Conservation (phyloP, 176 grass and related monocot species). For the Phyllostachys edulis region DNA sequence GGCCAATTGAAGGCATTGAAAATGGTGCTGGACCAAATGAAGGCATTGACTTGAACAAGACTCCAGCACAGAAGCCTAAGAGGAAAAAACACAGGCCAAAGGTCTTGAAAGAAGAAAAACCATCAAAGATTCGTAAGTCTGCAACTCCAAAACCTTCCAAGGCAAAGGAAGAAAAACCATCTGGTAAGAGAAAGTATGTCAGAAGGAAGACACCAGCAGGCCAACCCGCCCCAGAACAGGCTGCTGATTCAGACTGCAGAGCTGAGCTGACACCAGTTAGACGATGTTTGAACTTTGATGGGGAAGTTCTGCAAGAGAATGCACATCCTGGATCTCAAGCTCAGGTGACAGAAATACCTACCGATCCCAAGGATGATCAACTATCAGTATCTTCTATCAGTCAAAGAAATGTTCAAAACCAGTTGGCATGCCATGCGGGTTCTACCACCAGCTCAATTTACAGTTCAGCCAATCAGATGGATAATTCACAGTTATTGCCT, state of each 20-base stretch:
- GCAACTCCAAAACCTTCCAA: constrained; percentile 48
- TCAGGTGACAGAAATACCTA: constrained; percentile 14
- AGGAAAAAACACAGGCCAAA: constrained; percentile 75
- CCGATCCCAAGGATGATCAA: constrained; percentile 10
- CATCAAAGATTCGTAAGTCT: constrained; percentile 39
- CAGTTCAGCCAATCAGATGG: constrained; percentile 9
- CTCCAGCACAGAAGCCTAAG: constrained; percentile 51
- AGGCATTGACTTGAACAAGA: constrained; percentile 70
- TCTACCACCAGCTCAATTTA: constrained; percentile 8
- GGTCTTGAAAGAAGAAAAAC: constrained; percentile 50
- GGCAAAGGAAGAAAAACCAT: constrained; percentile 40
- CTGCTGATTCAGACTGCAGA: constrained; percentile 9
- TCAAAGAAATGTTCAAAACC: constrained; percentile 29
- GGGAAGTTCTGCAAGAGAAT: constrained; percentile 36
- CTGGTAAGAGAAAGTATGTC: constrained; percentile 78
- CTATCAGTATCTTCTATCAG: constrained; percentile 6
- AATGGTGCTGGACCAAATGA: constrained; percentile 31
- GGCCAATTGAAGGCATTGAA: constrained; percentile 14
- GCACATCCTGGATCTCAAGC: constrained; percentile 13
- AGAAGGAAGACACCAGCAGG: constrained; percentile 43
- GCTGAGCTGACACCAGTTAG: constrained; percentile 36
- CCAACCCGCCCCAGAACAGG: constrained; percentile 28
- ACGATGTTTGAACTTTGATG: constrained; percentile 53
- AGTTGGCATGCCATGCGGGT: constrained; percentile 4
- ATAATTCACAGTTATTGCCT: constrained; percentile 16